Evolutionary conservation across 2,329 filamentous ascomycete species (phyloP).

Genomic region (Penicillium olsonii): DNA sequence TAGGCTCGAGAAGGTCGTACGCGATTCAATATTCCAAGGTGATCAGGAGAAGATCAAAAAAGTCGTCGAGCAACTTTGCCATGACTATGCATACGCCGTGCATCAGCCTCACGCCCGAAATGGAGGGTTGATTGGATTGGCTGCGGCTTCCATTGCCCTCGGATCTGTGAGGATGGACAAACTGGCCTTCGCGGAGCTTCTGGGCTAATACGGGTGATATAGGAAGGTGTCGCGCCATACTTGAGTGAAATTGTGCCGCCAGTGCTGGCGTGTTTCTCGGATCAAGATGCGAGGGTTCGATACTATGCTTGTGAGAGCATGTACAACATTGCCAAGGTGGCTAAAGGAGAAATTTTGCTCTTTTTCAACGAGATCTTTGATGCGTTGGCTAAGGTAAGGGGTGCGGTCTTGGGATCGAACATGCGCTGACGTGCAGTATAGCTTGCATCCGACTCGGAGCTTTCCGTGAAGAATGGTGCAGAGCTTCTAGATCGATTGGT

Average conservation of each 20-base stretch:
- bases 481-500: constrained; percentile 92
- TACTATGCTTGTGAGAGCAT: constrained; percentile 99
- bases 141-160: constrained; percentile 91
- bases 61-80: constrained; percentile 93
- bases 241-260: constrained; percentile 93
- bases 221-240: constrained; percentile 85
- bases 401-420: constrained; percentile 15
- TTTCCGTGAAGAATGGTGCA: constrained; percentile 97
- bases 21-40: constrained; percentile 73
- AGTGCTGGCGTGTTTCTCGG: constrained; percentile 93
- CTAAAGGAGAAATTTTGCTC: constrained; percentile 92
- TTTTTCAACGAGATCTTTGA: constrained; percentile 99
- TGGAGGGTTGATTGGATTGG: constrained; percentile 91
- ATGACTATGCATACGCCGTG: constrained; percentile 96
- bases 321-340: constrained; percentile 99
- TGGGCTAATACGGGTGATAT: constrained; percentile 10
- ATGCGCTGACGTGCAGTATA: constrained; percentile 40
- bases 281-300: constrained; percentile 93
- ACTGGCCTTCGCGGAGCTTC: neutral
- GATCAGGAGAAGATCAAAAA: constrained; percentile 80
- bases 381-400: constrained; percentile 82
- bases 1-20: constrained; percentile 87
- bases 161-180: constrained; percentile 69
- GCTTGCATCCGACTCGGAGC: constrained; percentile 92
- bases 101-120: constrained; percentile 96